Conservation (phyloP, 805 yeast species). For the Metschnikowia santaceciliae region DNA sequence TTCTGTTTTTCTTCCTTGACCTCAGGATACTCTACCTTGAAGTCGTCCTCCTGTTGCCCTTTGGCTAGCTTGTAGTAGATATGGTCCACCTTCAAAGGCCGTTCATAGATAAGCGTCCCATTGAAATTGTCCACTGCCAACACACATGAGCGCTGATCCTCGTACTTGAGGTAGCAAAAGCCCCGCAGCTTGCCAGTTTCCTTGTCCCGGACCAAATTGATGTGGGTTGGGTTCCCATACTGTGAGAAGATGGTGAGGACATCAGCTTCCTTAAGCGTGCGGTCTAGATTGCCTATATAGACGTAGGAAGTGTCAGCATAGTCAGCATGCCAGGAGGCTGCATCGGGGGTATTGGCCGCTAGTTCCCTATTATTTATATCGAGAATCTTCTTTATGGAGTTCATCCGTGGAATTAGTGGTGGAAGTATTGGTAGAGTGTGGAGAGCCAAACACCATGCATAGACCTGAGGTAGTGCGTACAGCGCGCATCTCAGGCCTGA, state of each 20-base stretch:
- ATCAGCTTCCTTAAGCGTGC: constrained; percentile 68
- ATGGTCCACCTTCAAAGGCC: constrained; percentile 62
- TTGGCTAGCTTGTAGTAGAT: constrained; percentile 54
- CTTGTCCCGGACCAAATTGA: constrained; percentile 64
- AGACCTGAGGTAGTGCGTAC: neutral
- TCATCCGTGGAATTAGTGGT: constrained; percentile 21
- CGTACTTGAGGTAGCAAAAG: constrained; percentile 79
- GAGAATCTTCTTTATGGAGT: constrained; percentile 43
- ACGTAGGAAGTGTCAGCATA: constrained; percentile 73
- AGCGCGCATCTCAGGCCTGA: constrained; percentile 6
- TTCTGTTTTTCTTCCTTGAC: constrained; percentile 3
- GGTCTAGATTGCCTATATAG: constrained; percentile 70
- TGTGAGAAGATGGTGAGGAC: constrained; percentile 78
- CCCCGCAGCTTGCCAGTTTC: constrained; percentile 65
- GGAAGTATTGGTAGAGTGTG: neutral
- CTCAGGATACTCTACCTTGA: constrained; percentile 26
- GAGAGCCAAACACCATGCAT: neutral
- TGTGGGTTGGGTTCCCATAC: constrained; percentile 79
- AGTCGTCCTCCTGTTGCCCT: constrained; percentile 47
- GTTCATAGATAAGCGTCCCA: constrained; percentile 56
- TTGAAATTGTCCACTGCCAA: constrained; percentile 87
- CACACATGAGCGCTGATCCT: constrained; percentile 72
- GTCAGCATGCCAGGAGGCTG: constrained; percentile 89
- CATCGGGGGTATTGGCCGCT: constrained; percentile 49
- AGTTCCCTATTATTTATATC: constrained; percentile 66